Evolutionary conservation across 768 basidiomycete genomes (phyloP).

Genomic region (Mycena maculata): DNA sequence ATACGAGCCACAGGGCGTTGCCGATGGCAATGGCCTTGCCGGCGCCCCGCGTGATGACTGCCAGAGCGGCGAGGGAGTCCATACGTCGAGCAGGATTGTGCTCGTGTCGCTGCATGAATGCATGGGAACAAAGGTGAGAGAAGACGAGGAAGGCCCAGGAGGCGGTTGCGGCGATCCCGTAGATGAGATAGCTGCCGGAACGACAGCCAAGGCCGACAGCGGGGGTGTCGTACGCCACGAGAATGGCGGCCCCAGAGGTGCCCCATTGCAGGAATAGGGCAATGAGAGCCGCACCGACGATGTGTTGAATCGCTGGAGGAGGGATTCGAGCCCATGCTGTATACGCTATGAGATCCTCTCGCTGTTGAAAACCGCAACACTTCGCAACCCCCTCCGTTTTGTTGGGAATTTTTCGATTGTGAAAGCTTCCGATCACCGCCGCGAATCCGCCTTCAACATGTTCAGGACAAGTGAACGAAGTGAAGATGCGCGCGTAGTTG

Average conservation of each 20-base stretch:
- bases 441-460: conserved; percentile 18
- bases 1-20: conserved; percentile 33
- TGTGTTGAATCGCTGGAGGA: conserved; percentile 9
- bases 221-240: conserved; percentile 37
- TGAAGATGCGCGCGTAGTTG: conserved; percentile 32
- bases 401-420: not conserved
- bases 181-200: conserved; percentile 45
- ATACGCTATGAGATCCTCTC: conserved; percentile 13
- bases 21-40: conserved; percentile 28
- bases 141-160: conserved; percentile 44
- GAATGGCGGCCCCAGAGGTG: conserved; percentile 43
- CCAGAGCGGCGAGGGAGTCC: conserved; percentile 17
- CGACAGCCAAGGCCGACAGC: conserved; percentile 45
- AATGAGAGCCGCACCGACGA: conserved; percentile 40
- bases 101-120: conserved; percentile 19
- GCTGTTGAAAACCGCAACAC: not conserved
- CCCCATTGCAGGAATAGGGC: conserved; percentile 46
- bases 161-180: conserved; percentile 40
- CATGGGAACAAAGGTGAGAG: conserved; percentile 38
- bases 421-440: conserved; percentile 3
- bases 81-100: not conserved
- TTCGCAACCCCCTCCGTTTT: conserved; percentile 1
- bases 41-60: conserved; percentile 7
- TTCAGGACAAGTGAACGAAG: conserved; percentile 25
- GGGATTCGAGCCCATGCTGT: conserved; percentile 4